A percentile compares a stretch with the other conserved stretches of the same genome.
Evolutionary conservation across 1,284 basidiomycete genomes (phyloP).

Genomic region (Ganoderma resinaceum): DNA sequence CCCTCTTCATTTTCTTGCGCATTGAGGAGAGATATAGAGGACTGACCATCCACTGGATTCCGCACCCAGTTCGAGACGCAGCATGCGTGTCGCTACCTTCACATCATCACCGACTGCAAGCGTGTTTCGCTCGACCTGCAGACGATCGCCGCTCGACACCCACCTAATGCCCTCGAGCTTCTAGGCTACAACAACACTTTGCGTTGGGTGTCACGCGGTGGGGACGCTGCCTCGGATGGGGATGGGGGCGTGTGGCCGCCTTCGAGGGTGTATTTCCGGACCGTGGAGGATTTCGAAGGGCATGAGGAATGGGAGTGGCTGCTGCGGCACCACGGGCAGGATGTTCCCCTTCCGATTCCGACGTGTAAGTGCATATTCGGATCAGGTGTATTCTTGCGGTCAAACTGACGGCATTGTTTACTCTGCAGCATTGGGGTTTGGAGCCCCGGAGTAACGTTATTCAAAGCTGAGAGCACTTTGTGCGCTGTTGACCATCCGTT

Average conservation of each 20-base stretch:
- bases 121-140: not conserved
- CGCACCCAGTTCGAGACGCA: not conserved
- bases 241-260: not conserved
- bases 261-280: not conserved
- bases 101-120: not conserved
- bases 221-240: not conserved
- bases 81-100: not conserved
- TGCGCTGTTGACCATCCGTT: no score
- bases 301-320: conserved; percentile 5
- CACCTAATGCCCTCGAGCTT: not conserved
- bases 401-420: not conserved
- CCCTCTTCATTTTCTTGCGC: not conserved
- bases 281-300: not conserved
- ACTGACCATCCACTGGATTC: not conserved
- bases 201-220: not conserved
- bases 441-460: no score
- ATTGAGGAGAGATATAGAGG: not conserved
- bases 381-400: no score
- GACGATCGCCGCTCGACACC: not conserved
- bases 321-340: not conserved
- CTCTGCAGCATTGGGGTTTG: no score
- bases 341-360: not conserved
- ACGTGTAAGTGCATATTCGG: not conserved
- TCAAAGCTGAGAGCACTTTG: no score
- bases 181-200: not conserved